Evolutionary conservation across 2,329 filamentous ascomycete species (phyloP), one percentile per base, ranked within the genome.

Genomic region (Drechslerella dactyloides): DNA sequence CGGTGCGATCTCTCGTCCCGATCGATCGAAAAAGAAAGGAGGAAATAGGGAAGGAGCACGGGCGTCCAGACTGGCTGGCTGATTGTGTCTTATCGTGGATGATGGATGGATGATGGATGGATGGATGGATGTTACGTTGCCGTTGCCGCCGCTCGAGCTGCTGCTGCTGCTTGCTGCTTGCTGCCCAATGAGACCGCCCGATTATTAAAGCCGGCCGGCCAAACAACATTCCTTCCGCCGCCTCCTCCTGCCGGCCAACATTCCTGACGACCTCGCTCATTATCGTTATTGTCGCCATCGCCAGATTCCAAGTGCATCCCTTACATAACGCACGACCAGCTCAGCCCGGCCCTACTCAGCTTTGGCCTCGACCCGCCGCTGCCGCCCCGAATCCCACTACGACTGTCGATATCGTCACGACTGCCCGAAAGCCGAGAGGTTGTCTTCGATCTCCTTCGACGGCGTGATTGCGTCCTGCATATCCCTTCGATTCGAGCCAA

Each of bases 171-270:
- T n/a, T n/a, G n/a, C n/a, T n/a, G n/a, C n/a, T n/a, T n/a, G n/a
- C n/a, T n/a, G n/a, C n/a, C n/a, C 37, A 42, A 42, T 42, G 11
- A 42, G 15, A 42, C 37, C 13, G n/a, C 13, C 37, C 37, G 37
- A 42, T 42, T 42, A 42, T 42, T 42, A 42, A 42, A 42, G 15
- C 37, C 37, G 13, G 37, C 37, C 37, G 11, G 37, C n/a, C 37
- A 17, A 42, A 42, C 37, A 42, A 42, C 37, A 42, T 42, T 42
- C 37, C 37, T 42, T 13, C 11, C 5, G 37, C 11, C 13, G n/a
- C n/a, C 37, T 15, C 37, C 37, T 33, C 27, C 27, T 33, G 27
- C 27, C 27, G 27, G 27, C 27, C 27, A 33, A 33, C 27, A 33
- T 33, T 33, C 27, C 27, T 33, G 27, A 33, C 27, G 27, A 33